These are phyloP conservation scores for Collybia sordida DNA, from an alignment of 768 basidiomycete species.

Conservation along the genomic window DNA sequence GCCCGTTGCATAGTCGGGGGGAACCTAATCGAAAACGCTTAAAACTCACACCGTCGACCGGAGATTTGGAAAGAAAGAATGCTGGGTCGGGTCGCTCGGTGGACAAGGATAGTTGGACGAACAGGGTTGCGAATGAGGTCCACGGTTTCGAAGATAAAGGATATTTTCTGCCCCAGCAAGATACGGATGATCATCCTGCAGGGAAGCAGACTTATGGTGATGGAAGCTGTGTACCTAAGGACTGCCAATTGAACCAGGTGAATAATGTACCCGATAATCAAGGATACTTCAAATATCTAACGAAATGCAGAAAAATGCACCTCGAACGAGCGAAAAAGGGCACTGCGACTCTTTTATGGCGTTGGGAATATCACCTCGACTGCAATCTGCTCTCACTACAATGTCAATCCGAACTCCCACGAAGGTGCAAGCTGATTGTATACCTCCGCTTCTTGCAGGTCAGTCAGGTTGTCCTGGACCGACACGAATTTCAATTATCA, in stretches of 20 bases:
- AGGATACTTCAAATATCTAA: background rate
- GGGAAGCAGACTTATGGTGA: too few species aligned
- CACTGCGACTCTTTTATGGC: slow-evolving; percentile 43
- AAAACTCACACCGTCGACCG: slow-evolving; percentile 22
- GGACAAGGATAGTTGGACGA: background rate
- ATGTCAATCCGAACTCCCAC: slow-evolving; percentile 91
- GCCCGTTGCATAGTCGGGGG: slow-evolving; percentile 47
- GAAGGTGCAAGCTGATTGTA: slow-evolving; percentile 86
- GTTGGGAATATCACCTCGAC: slow-evolving; percentile 56
- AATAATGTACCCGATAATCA: too few species aligned
- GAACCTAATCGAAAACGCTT: slow-evolving; percentile 36
- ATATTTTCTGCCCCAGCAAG: too few species aligned
- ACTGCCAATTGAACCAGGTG: too few species aligned
- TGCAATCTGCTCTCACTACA: slow-evolving; percentile 64
- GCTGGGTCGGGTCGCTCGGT: slow-evolving; percentile 5
- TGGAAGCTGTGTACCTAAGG: too few species aligned
- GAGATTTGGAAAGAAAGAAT: slow-evolving; percentile 5
- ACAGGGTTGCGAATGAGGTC: background rate
- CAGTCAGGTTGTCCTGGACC: slow-evolving; percentile 17
- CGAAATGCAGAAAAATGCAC: background rate
- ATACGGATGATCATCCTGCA: too few species aligned
- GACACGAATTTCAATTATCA: background rate
- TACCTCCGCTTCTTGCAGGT: slow-evolving; percentile 84
- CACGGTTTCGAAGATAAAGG: too few species aligned
- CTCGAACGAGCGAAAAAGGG: background rate